These are phyloP conservation scores for Cryphonectria naterciae DNA, from an alignment of 2,329 filamentous ascomycete genomes.

Conservation along the genomic window DNA sequence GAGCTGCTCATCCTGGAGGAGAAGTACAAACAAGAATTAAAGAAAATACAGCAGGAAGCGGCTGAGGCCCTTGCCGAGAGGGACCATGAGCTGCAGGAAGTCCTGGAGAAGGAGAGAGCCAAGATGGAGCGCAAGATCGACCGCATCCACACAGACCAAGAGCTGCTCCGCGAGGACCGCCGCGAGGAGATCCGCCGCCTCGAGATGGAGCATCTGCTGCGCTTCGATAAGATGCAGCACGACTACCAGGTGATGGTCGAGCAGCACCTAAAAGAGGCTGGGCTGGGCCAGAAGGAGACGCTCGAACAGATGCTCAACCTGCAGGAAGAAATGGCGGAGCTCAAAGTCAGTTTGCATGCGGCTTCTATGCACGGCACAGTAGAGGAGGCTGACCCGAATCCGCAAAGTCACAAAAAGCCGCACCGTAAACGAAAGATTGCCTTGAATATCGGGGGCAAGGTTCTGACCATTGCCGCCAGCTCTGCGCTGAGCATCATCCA, in stretches of 20 bases:
- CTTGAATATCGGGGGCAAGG: constrained; percentile 2
- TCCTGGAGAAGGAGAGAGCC: constrained; percentile 8
- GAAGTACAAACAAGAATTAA: neutral
- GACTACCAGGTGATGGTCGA: constrained; percentile 12
- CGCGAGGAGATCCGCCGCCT: constrained; percentile 11
- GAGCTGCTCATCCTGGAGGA: constrained; percentile 2
- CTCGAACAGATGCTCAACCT: constrained; percentile 1
- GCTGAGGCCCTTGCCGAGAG: constrained; percentile 2
- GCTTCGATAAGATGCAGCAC: constrained; percentile 12
- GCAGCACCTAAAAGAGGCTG: neutral
- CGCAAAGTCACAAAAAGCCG: constrained; percentile 4
- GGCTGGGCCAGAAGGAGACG: constrained; percentile 7
- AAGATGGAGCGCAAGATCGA: constrained; percentile 13
- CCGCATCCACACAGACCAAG: constrained; percentile 9
- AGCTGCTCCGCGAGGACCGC: constrained; percentile 11
- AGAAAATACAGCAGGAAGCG: constrained; percentile 1
- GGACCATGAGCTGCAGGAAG: constrained; percentile 7
- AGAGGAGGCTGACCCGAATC: constrained; percentile 1
- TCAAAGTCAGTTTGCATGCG: constrained; percentile 13
- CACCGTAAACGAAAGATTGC: constrained; percentile 7
- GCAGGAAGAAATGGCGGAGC: constrained; percentile 5
- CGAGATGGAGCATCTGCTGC: constrained; percentile 12
- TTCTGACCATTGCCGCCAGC: constrained; percentile 4
- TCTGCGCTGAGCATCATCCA: neutral
- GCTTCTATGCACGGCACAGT: constrained; percentile 1